Base-by-base conservation (phyloP, 306 rosid genomes). In the Begonia loranthoides region DNA sequence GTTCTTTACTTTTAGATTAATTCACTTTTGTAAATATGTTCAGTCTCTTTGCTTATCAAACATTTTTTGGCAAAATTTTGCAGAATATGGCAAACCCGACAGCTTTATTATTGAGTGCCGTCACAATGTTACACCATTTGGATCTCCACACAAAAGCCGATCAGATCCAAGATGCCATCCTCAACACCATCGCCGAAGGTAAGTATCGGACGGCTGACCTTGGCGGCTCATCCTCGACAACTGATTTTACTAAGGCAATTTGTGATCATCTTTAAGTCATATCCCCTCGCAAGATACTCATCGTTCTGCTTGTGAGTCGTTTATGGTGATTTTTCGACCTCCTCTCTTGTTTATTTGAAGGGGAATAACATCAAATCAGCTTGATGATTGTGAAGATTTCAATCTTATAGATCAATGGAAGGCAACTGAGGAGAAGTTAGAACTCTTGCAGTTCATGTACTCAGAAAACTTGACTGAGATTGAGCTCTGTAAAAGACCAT, bases 51-150 rank as follows among this genome's bases (percentile, higher is more conserved):
- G 47, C 47, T 43, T n/a, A 43, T 43, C 47, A 43, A 4, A 28
- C 36, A 28, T 28, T 28, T 2, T 45, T 50, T 62, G 28, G 60
- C 70, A 55, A 59, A 60, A 64, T 64, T 55, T 51, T 19, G 45
- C 63, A 92, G 99, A 83, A 92, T 61, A 54, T 92, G 87, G 99
- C 96, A 39, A 92, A 92, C 62, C 99, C 96, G 34, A 92, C 96
- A 59, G 99, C 99, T 41, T 79, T 90, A 70, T 74, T 90, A 48
- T 72, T 90, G 66, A 90, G 99, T 67, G 39, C 74, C 58, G 99
- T 92, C 45, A 8, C 94, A 15, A 86, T 92, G 96, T 75, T 86
- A 55, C 96, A 82, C 55, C 96, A 92, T 79, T 65, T 92, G 74
- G 59, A 83, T 58, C 77, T 86, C 51, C 62, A 83, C 43, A 88